Evolutionary conservation across 2,329 filamentous ascomycete species (phyloP), one percentile per base, ranked within the genome.

Genomic region (Hysterium pulicare): DNA sequence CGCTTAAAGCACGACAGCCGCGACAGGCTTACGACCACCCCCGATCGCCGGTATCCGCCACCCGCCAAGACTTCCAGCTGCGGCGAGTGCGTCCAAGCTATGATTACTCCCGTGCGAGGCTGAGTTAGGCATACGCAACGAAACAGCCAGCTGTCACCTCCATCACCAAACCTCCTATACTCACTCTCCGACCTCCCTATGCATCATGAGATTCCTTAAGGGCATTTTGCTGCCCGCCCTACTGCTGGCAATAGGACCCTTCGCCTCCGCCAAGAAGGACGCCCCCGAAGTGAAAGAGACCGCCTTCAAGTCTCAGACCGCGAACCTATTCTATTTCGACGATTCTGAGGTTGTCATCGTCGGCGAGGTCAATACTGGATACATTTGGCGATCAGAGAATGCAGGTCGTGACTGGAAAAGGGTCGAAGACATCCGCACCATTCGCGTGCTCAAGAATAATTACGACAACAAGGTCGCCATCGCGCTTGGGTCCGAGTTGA

Each of bases 301-400:
- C 40, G 68, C 77, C 35, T 87, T 96, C 69, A 73, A 85, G 33
- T 74, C 82, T 56, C 68, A 75, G 41, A 87, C 89, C 1, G 63
- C 71, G 41, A 82, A 83, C 62, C 72, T 96, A 51, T 86, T 86
- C 70, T 98, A 95, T 70, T 97, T 98, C 62, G 84, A 93, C 59
- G 87, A 91, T 65, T 90, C 87, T 52, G 84, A 95, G 64, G 80
- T 86, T 39, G 75, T 95, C 45, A 69, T 97, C 34, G 83, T 89
- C 61, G 82, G 85, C 56, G 86, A 95, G 62, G 60, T 72, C 38
- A 66, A 75, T 11, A 76, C 77, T 31, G 75, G 77, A 46, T 81
- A 81, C 48, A 75, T 95, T 39, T 90, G 84, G 67, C 83, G 87
- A 46, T 95, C 91, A 33, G 75, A 76, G 35, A 82, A 97, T 70